phyloP scores from a whole-genome alignment of 2,329 filamentous ascomycete genomes.

The Lojkania enalia region DNA sequence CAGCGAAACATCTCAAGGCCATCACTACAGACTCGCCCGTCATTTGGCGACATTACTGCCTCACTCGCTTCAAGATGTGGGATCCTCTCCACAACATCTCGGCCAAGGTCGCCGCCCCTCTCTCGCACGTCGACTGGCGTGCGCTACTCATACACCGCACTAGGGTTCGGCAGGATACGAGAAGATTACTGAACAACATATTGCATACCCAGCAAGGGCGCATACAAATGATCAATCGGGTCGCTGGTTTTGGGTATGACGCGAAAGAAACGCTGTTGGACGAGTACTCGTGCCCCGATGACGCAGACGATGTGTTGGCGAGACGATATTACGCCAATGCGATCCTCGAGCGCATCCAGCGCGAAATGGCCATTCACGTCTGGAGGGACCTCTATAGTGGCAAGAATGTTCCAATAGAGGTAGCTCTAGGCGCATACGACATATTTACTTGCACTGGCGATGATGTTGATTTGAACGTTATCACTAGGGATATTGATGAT shows the following conservation, averaged over 20 bases:
- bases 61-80: constrained; percentile 73
- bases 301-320: constrained; percentile 74
- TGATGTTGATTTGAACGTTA: constrained; percentile 71
- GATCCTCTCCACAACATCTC: constrained; percentile 50
- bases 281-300: constrained; percentile 63
- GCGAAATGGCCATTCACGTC: constrained; percentile 74
- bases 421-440: constrained; percentile 80
- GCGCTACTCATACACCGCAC: constrained; percentile 44
- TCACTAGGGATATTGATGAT: constrained; percentile 63
- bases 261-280: constrained; percentile 80
- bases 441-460: constrained; percentile 80
- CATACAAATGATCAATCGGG: constrained; percentile 68
- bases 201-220: constrained; percentile 71
- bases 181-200: constrained; percentile 63
- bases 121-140: constrained; percentile 73
- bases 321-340: constrained; percentile 75
- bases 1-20: constrained; percentile 66
- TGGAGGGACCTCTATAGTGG: constrained; percentile 66
- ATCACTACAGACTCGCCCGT: constrained; percentile 71
- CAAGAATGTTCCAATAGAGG: constrained; percentile 66
- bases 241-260: constrained; percentile 78
- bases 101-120: constrained; percentile 46
- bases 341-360: constrained; percentile 77
- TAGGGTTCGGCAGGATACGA: constrained; percentile 39
- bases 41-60: constrained; percentile 80